phyloP scores from a whole-genome alignment of 495 filamentous ascomycete species.

The Chaetomidium leptoderma region DNA sequence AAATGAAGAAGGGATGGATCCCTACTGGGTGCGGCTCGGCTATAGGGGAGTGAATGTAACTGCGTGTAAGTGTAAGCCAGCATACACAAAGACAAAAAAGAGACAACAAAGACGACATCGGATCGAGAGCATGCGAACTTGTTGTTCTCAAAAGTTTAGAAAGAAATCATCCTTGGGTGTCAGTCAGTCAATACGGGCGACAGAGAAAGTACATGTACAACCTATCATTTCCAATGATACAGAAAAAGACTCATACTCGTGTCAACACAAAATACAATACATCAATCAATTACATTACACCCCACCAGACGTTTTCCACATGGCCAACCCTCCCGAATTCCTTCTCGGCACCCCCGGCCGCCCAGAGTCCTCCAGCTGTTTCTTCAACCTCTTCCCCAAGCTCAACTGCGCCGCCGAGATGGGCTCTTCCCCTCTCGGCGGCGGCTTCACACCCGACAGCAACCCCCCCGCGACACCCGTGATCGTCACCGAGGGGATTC shows the following conservation, averaged over 20 bases:
- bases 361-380: conserved; percentile 32
- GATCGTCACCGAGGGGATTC: conserved; percentile 13
- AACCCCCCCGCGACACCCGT: conserved; percentile 2
- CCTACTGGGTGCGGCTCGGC: not conserved
- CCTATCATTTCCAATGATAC: too few species aligned
- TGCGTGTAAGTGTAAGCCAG: not conserved
- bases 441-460: conserved; percentile 16
- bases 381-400: conserved; percentile 43
- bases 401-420: conserved; percentile 44
- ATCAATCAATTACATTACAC: not conserved
- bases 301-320: conserved; percentile 21
- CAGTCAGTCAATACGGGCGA: too few species aligned
- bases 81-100: too few species aligned
- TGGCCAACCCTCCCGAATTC: conserved; percentile 26
- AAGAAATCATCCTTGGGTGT: too few species aligned
- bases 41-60: too few species aligned
- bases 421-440: conserved; percentile 30
- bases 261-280: not conserved
- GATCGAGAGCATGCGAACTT: too few species aligned
- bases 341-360: conserved; percentile 24
- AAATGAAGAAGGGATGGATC: not conserved
- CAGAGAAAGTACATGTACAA: too few species aligned
- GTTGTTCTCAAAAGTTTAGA: too few species aligned
- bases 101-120: too few species aligned
- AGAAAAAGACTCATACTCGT: too few species aligned